Evolutionary conservation across 169 alveolate species (phyloP).

Genomic region (Babesia divergens): DNA sequence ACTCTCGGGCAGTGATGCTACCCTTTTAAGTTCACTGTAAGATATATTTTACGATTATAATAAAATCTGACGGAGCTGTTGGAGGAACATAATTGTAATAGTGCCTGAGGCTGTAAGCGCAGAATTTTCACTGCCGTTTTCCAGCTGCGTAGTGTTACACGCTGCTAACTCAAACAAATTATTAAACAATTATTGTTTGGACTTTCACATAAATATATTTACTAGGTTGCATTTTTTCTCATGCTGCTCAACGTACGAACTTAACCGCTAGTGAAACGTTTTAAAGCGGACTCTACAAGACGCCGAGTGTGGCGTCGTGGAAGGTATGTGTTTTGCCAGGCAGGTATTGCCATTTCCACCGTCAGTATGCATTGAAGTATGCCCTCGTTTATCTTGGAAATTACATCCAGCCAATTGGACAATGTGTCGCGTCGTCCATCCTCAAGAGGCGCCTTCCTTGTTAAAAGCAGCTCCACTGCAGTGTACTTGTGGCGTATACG

Average conservation of each 20-base stretch:
- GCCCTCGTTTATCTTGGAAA: background rate
- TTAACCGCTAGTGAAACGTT: background rate
- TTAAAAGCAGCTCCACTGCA: background rate
- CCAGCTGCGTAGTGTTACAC: background rate
- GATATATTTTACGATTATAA: too few relatives aligned
- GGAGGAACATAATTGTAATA: too few relatives aligned
- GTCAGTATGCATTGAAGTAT: slow-evolving; percentile 2
- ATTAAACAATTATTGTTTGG: background rate
- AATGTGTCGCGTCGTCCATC: background rate
- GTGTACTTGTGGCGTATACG: background rate
- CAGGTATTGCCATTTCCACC: slow-evolving; percentile 41
- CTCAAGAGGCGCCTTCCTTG: background rate
- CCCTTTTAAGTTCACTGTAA: too few relatives aligned
- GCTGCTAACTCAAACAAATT: background rate
- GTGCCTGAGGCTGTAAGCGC: too few relatives aligned
- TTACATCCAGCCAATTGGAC: background rate
- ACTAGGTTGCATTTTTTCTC: background rate
- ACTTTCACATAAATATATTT: background rate
- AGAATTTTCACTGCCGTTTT: too few relatives aligned
- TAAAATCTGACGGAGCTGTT: too few relatives aligned
- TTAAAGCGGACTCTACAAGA: slow-evolving; percentile 34
- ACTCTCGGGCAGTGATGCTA: too few relatives aligned
- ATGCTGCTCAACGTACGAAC: background rate
- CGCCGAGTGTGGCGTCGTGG: slow-evolving; percentile 28
- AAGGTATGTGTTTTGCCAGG: slow-evolving; percentile 18